Evolutionary conservation across 768 basidiomycete genomes (phyloP), one percentile per base, ranked within the genome.

Genomic region (Tricholoma terreum): DNA sequence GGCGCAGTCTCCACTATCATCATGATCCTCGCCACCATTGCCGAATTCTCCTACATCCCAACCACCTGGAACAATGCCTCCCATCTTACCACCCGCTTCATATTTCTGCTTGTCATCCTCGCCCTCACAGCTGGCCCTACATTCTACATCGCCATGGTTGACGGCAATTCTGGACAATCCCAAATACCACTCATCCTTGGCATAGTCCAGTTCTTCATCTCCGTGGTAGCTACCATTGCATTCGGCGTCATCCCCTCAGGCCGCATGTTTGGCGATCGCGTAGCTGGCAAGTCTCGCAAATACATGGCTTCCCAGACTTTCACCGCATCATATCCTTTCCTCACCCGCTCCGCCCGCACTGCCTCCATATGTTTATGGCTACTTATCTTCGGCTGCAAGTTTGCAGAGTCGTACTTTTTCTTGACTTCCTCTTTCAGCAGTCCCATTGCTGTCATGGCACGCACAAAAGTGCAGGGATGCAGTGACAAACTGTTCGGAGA

Each of bases 41-140:
- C 92, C 61, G 97, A 99, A 72, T 98, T 95, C 70, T 86, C 89
- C 53, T 97, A 96, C 78, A 96, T 98, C 64, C 96, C 96, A 21
- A 97, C 95, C 4, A 98, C 92, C 8, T 98, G 97, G 97, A 94
- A 97, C 74, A 99, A 98, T 71, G 94, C 95, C 22, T 93, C 93
- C 2, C 97, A 99, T 73, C 84, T 99, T 53, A 92, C 93, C 6
- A 94, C 94, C 30, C 92, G 97, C 42, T 81, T 98, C 56, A 71
- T 95, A 61, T 97, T 98, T 80, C 83, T 99, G 45, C 76, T 97
- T 56, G 81, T 97, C 73, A 90, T 95, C 64, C 86, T 99, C 51
- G 97, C 87, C 36, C 83, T 98, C 61, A 98, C 96, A 1, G 90
- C 81, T 46, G 96, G 90, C 31, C 97, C 97, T 1, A 96, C 95